A percentile compares a stretch with the other conserved stretches of the same genome.
Evolutionary conservation across 2,329 filamentous ascomycete species (phyloP).

Genomic region (Metarhizium anisopliae): DNA sequence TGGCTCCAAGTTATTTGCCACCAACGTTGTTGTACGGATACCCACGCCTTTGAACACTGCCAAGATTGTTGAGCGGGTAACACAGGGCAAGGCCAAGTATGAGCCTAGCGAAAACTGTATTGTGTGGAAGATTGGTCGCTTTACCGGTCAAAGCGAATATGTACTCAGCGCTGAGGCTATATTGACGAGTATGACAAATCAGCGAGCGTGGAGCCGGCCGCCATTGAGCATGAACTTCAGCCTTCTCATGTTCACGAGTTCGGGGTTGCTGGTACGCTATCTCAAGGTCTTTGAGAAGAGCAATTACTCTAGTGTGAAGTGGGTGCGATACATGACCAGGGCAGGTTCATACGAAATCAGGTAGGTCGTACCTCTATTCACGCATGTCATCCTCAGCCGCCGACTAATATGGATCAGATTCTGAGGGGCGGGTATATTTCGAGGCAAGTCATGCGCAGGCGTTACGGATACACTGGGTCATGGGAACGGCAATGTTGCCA

Average conservation of each 20-base stretch:
- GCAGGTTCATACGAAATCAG: conserved; percentile 96
- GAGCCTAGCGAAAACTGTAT: conserved; percentile 97
- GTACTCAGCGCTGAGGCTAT: conserved; percentile 90
- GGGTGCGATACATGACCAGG: conserved; percentile 98
- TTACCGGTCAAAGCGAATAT: conserved; percentile 94
- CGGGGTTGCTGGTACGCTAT: conserved; percentile 83
- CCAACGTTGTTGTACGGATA: conserved; percentile 89
- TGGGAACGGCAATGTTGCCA: conserved; percentile 1
- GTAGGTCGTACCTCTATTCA: conserved; percentile 32
- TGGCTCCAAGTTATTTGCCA: conserved; percentile 90
- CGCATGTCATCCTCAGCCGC: background rate
- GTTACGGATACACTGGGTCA: conserved; percentile 1
- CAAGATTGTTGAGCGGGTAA: conserved; percentile 83
- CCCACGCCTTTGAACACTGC: conserved; percentile 96
- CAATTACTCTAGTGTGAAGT: conserved; percentile 98
- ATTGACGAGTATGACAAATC: conserved; percentile 93
- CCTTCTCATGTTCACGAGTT: conserved; percentile 96
- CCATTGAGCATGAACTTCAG: conserved; percentile 89
- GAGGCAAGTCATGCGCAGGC: conserved; percentile 1
- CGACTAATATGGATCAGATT: conserved; percentile 21
- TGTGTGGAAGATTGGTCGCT: conserved; percentile 98
- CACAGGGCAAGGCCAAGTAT: conserved; percentile 95
- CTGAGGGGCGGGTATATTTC: conserved; percentile 14
- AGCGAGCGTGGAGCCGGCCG: conserved; percentile 92
- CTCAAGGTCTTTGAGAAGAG: conserved; percentile 99